phyloP scores from a whole-genome alignment of 768 basidiomycete species.

The Lentinula sp. region DNA sequence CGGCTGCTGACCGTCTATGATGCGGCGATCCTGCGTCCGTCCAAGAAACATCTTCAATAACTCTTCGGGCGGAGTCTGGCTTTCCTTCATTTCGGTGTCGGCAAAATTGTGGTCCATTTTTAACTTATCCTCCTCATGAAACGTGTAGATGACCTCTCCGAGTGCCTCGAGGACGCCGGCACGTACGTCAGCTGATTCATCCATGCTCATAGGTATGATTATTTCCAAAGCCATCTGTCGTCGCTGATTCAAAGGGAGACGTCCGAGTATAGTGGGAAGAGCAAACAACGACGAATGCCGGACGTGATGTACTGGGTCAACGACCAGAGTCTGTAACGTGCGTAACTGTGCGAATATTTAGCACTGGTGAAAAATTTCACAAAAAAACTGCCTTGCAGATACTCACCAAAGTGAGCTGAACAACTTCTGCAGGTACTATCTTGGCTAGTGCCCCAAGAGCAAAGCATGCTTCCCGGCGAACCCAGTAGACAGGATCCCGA shows the following conservation, averaged over 20 bases:
- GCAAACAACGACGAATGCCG: conserved; percentile 85
- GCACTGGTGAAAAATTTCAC: not conserved
- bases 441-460: conserved; percentile 87
- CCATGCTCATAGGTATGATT: conserved; percentile 53
- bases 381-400: conserved; percentile 3
- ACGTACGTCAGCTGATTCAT: conserved; percentile 64
- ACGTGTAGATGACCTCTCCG: conserved; percentile 85
- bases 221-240: conserved; percentile 62
- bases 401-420: conserved; percentile 57
- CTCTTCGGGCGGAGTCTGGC: conserved; percentile 61
- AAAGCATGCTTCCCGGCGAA: conserved; percentile 80
- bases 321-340: conserved; percentile 63
- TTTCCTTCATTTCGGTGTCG: not conserved
- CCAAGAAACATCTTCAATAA: conserved; percentile 78
- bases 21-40: conserved; percentile 32
- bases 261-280: conserved; percentile 71
- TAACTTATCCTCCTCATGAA: conserved; percentile 46
- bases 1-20: conserved; percentile 32
- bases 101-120: not conserved
- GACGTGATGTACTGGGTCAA: conserved; percentile 75
- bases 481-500: conserved; percentile 66
- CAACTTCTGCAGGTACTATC: conserved; percentile 71
- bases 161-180: conserved; percentile 79
- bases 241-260: conserved; percentile 53
- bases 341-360: conserved; percentile 51